Percentiles rank a stretch among this genome's conserved stretches.
These are phyloP conservation scores for Neoconidiobolus thromboides DNA, from an alignment of 371 early-diverging fungal genomes.

Conservation along the genomic window DNA sequence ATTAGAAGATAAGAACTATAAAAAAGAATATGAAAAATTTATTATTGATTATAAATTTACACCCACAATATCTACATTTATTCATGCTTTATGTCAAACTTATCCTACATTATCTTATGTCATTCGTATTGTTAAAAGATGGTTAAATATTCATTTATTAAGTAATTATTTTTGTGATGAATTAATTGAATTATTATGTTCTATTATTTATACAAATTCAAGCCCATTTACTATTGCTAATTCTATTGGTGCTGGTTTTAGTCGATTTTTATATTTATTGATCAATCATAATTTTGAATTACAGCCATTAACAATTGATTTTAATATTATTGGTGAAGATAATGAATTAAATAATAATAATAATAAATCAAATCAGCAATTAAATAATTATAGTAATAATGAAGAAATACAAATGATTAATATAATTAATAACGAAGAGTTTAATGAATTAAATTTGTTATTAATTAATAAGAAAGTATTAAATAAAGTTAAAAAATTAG, in stretches of 20 bases:
- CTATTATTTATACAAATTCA: conserved; percentile 37
- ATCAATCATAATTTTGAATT: conserved; percentile 50
- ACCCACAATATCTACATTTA: conserved; percentile 16
- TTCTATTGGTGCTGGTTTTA: conserved; percentile 43
- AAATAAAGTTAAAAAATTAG: conserved; percentile 25
- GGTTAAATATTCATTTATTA: conserved; percentile 60
- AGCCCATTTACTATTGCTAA: conserved; percentile 37
- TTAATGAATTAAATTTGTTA: conserved; percentile 23
- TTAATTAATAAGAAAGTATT: conserved; percentile 30
- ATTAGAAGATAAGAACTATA: no score
- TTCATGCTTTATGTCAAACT: conserved; percentile 47
- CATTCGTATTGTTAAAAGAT: conserved; percentile 67
- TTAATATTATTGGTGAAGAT: conserved; percentile 23
- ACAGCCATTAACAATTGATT: conserved; percentile 57
- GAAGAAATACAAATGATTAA: conserved; percentile 16
- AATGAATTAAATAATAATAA: no score
- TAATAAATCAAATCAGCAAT: conserved; percentile 14
- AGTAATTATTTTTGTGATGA: conserved; percentile 34
- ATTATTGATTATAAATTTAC: no score
- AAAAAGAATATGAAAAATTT: no score
- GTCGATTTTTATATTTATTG: conserved; percentile 48
- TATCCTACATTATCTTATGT: conserved; percentile 45
- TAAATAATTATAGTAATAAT: conserved; percentile 21
- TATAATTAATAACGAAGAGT: conserved; percentile 4
- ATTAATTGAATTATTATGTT: conserved; percentile 34